Base-by-base conservation (phyloP, 2,329 filamentous ascomycete genomes). In the Sarocladium kiliense region DNA sequence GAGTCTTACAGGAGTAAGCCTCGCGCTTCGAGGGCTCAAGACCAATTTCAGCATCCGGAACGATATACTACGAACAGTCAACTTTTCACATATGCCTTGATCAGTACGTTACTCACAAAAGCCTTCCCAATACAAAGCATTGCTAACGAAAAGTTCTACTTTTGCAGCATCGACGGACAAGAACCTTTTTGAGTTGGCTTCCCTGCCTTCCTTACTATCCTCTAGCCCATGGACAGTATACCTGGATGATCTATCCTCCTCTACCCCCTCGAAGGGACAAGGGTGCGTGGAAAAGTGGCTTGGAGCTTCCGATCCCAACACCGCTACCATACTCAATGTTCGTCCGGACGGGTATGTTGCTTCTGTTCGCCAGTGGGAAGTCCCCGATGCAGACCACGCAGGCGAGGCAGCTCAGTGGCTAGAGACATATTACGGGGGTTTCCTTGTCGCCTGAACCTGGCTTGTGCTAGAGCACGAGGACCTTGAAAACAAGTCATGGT, bases 321-420 rank as follows among this genome's bases (percentile, higher is more conserved):
- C 87, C 60, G 78, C 87, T 5, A 83, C 80, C 3, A 78, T 90
- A 39, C 74, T 86, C 39, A 85, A 87, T 61, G 84, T 91, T 1
- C 77, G 87, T 4, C 87, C 87, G 0, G 87, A 91, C 67, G 87
- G 87, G 11, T 91, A 90, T 65, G 81, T 90, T 3, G 87, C 87
- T 1, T 82, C 78, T n/a, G 69, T 88, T 23, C 73, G 77, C 44
- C 70, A 77, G 39, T 80, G 77, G 77, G 18, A 25, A 7, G 77
- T 80, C 63, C 74, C 76, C 32, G 74, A 71, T 60, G 64, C 77
- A 26, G 77, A 79, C 55, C 76, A 77, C 41, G 69, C 77, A 5
- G 80, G 75, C 41, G 72, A 77, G 47, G 80, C 80, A 9, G 80
- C 79, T 26, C 70, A 67, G 57, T 82, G 79, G 79, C 68, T 82